Evolutionary conservation across 2,329 filamentous ascomycete species (phyloP), one percentile per base, ranked within the genome.

Genomic region (Gaeumannomyces tritici): DNA sequence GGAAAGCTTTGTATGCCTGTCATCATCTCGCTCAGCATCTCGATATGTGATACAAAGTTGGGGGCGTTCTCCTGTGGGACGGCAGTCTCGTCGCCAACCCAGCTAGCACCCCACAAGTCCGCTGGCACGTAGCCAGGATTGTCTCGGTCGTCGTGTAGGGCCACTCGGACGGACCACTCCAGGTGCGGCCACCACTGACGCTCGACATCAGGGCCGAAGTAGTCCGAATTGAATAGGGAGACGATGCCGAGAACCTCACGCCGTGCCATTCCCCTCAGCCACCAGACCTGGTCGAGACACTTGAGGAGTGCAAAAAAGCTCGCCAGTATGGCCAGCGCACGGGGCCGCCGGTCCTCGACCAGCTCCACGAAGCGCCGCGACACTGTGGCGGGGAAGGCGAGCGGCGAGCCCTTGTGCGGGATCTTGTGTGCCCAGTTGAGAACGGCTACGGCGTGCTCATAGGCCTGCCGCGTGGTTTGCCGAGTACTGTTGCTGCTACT

Each of bases 291-390:
- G 64, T 87, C 82, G 65, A 88, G 76, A 42, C 80, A 80, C 69
- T 86, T 86, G 58, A 89, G 76, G 51, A 88, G 74, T 31, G 84
- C 86, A 67, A 88, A 88, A 71, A 88, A 89, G 70, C 83, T 86
- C 8, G 85, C 86, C 1, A 89, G 78, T 47, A 88, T 84, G 35
- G 82, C 80, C 31, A 89, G 76, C 1, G 86, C 84, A 15, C 86
- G 82, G 1, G 86, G 86, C 15, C 83, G 79, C 63, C 82, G 80
- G 62, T 79, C 76, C 64, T 83, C 80, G 15, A 90, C 77, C 33
- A 84, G 78, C 62, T 85, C 84, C 67, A 85, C 81, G 69, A 81
- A 88, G 26, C 78, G 83, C 63, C 80, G 83, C 15, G 79, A 86
- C 7, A 89, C 84, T 2, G 84, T 86, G 21, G 85, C 85, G 1